Evolutionary conservation across 805 yeast genomes (phyloP), one percentile per base, ranked within the genome.

Genomic region (Ogataea angusta): DNA sequence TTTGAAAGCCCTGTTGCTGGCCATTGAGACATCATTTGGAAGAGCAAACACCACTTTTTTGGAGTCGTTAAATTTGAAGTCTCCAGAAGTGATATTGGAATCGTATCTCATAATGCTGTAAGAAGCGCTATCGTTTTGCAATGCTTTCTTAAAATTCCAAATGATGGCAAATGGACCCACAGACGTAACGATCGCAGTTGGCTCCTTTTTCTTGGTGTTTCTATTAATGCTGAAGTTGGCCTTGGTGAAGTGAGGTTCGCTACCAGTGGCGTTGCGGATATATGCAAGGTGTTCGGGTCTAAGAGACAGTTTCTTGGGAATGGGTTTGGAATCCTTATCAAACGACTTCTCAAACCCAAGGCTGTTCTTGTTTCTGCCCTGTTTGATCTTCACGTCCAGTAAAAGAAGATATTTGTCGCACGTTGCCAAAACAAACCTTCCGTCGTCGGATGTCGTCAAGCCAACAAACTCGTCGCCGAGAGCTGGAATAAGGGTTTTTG

Each of bases 131-230:
- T 74, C 76, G 40, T 79, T 77, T 31, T 66, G 64, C 30, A 82
- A 57, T 10, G 84, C 69, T 46, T 80, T 76, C 49, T 67, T 72
- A 56, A 89, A 61, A 10, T 83, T 79, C 96, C 96, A 89, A 1
- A 85, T 73, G 16, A 89, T 74, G 17, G 88, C 83, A 61, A 78
- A 89, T 14, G 90, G 91, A 2, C 96, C 96, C 2, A 82, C 70
- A 4, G 91, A 79, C 1, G 95, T 74, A 17, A 87, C 79, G 36
- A 89, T 84, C 2, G 82, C 70, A 14, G 84, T 79, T 12, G 66
- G 63, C 19, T 39, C 44, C 55, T 83, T 93, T 19, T 44, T 42
- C 46, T 75, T 76, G 18, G 76, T 58, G 35, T 73, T 71, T n/a
- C 76, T 40, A 30, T 88, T 88, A 18, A 82, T 71, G 60, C 89